Evolutionary conservation across 148 eudicot genomes (phyloP), one percentile per base, ranked within the genome.

Genomic region (Bassia scoparia): DNA sequence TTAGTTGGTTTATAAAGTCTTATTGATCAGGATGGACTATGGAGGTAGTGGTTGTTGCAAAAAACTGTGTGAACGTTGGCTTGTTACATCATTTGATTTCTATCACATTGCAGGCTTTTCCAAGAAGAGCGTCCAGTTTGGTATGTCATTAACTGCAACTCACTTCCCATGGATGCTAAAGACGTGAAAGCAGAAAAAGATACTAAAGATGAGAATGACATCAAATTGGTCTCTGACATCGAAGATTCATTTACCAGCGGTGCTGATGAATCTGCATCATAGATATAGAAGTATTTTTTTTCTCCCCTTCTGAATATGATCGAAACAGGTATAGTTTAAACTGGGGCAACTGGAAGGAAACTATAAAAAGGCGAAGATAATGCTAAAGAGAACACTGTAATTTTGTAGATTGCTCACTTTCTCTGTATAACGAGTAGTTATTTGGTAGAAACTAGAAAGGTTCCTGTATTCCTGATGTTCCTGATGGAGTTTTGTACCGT

Each of bases 51-150:
- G 7, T n/a, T 23, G 34, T 44, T 29, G 41, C 20, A 44, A 26
- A 44, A 50, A 34, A 18, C 26, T 33, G 3, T 29, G 55, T n/a
- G 30, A 7, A 0, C 37, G 8, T 9, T 53, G 38, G 29, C 63
- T 38, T 55, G 35, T 71, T 14, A 58, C 41, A 55, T 27, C 0
- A 48, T 17, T 7, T 0, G 63, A 31, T 77, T 2, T 3, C 29
- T 68, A 55, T 44, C 46, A 35, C n/a, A 50, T 73, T 81, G 80
- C 84, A 95, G 97, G 74, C 86, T 95, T 79, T 95, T 95, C 77
- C 96, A 84, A 78, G 98, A 91, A 81, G 98, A 89, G 82, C 87
- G 90, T 43, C 97, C 98, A 21, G 89, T 89, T 71, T 94, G 89
- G 89, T 91, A 91, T 67, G 80, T 77, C 46, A 89, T 91, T 35